Evolutionary conservation across 176 grass and related monocot species (phyloP), one percentile per base, ranked within the genome.

Genomic region (Ensete ventricosum): DNA sequence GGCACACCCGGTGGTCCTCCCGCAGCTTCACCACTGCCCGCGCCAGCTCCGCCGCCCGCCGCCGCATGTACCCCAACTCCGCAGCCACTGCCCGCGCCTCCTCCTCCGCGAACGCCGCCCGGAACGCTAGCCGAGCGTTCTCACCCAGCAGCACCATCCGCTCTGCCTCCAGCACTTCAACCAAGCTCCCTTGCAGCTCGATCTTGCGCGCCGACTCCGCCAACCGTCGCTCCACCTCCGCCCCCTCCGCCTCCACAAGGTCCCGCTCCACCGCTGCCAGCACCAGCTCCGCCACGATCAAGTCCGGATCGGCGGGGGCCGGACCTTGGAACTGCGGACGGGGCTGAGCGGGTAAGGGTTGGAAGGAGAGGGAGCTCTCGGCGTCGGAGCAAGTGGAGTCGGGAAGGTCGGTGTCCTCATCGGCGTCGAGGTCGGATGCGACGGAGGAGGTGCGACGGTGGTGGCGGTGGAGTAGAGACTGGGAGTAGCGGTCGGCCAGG

Each of bases 111-210:
- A 84, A 70, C 0, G 80, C 75, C 1, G 80, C 82, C 7, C 88
- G 84, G 79, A 94, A 91, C 0, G 70, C 91, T 2, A 99, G 81
- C 24, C 90, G 83, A 78, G 88, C 95, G 79, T 99, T 99, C 87
- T 99, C 95, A 22, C 90, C 95, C 11, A 99, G 84, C 53, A 99
- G 82, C 24, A 99, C 95, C 43, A 99, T 87, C 0, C 95, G 76
- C 80, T 99, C 95, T 12, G 95, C 93, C 73, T 99, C 95, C 3
- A 99, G 90, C 70, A 99, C 90, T 78, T 99, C 90, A 25, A 99
- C 58, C 1, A 99, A 68, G 59, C 90, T 94, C 21, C 90, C 95
- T 82, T 99, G 95, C 69, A 99, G 89, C 70, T 94, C 88, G 66
- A 99, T 88, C 84, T 89, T 94, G n/a, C 86, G 22, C 63, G 76